A percentile compares a stretch with the other conserved stretches of the same genome.
Conservation (phyloP, 179 eudicot species). For the Beta lomatogona region DNA sequence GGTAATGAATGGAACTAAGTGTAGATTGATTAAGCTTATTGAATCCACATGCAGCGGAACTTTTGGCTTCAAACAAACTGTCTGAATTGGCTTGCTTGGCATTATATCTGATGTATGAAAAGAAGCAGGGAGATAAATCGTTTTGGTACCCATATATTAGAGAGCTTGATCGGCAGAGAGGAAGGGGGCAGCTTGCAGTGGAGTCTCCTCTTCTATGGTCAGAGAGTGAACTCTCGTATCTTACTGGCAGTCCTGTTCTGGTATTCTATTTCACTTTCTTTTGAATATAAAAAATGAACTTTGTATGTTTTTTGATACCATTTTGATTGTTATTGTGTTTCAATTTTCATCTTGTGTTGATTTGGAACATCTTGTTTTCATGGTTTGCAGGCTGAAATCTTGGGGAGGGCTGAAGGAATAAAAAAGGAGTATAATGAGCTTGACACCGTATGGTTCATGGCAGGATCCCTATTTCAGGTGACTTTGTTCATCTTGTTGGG, state of each 20-base stretch:
- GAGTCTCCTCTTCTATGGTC: conserved; percentile 99
- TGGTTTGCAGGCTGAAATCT: conserved; percentile 71
- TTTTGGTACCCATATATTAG: conserved; percentile 96
- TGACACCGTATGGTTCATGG: conserved; percentile 99
- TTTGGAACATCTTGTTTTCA: background rate
- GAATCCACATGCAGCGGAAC: conserved; percentile 73
- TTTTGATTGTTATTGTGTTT: background rate
- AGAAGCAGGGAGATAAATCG: conserved; percentile 94
- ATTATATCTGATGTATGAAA: conserved; percentile 96
- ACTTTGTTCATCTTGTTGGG: background rate
- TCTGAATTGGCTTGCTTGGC: conserved; percentile 99
- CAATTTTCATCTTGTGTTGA: background rate
- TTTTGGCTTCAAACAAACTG: conserved; percentile 89
- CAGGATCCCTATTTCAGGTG: conserved; percentile 98
- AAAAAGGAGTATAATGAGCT: conserved; percentile 94
- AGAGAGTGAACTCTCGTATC: conserved; percentile 70
- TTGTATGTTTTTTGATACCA: conserved; percentile 1
- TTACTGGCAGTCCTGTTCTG: conserved; percentile 91
- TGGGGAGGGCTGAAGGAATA: conserved; percentile 84
- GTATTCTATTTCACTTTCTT: conserved; percentile 34
- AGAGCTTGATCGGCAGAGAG: conserved; percentile 99
- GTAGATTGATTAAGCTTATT: conserved; percentile 32
- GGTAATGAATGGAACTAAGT: background rate
- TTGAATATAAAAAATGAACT: background rate
- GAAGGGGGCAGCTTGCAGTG: conserved; percentile 95